Conservation (phyloP, 1,284 basidiomycete genomes). For the Leccinum angustisporum region DNA sequence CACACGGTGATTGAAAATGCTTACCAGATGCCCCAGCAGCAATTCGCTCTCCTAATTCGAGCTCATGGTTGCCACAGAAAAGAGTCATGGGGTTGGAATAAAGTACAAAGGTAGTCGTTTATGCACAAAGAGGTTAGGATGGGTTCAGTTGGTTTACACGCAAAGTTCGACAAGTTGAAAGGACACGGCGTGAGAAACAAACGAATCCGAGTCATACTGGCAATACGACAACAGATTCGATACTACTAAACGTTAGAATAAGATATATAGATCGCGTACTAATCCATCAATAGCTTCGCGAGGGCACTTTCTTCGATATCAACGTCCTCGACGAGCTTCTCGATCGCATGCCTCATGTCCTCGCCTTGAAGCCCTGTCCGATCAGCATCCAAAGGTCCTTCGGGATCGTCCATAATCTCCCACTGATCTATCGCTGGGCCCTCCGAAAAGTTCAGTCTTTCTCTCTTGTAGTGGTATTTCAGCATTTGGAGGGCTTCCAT, state of each 20-base stretch:
- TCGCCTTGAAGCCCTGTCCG: not conserved
- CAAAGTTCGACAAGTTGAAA: not conserved
- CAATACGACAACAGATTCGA: too few relatives aligned
- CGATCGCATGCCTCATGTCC: not conserved
- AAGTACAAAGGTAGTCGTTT: not conserved
- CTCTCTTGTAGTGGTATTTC: not conserved
- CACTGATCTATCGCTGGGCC: not conserved
- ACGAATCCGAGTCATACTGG: too few relatives aligned
- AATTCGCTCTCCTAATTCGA: too few relatives aligned
- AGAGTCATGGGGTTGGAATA: not conserved
- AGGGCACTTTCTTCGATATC: not conserved
- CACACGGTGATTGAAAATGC: too few relatives aligned
- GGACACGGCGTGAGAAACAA: not conserved
- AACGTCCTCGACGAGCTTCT: not conserved
- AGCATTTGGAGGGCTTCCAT: not conserved
- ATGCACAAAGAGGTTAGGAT: not conserved
- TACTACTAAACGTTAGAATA: not conserved
- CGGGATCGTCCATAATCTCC: not conserved
- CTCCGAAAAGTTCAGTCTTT: not conserved
- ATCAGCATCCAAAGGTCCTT: not conserved
- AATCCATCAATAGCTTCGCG: not conserved
- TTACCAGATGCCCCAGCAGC: too few relatives aligned
- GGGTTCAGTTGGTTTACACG: not conserved
- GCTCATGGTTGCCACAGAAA: too few relatives aligned
- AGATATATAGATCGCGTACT: not conserved